Evolutionary conservation across 2,329 filamentous ascomycete species (phyloP).

Genomic region (Alternaria alternata): DNA sequence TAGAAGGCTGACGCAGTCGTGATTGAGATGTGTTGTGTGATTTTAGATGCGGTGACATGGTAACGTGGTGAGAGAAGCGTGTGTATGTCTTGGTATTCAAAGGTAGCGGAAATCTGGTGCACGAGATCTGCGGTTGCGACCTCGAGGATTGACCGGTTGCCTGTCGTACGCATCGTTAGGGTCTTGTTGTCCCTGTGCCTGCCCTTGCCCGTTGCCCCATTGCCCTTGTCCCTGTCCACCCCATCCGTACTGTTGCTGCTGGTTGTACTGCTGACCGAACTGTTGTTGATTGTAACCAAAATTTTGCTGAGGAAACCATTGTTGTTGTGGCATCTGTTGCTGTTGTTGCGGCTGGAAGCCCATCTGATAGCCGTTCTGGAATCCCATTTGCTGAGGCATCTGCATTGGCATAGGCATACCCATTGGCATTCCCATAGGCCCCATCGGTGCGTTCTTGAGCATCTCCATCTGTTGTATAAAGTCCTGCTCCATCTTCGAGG

Average conservation of each 20-base stretch:
- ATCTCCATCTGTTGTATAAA: constrained; percentile 58
- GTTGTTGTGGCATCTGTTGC: constrained; percentile 12
- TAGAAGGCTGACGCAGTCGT: constrained; percentile 99
- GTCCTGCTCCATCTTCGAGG: constrained; percentile 47
- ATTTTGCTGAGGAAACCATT: constrained; percentile 64
- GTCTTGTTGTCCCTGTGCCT: constrained; percentile 10
- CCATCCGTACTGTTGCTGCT: constrained; percentile 22
- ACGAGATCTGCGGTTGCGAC: constrained; percentile 78
- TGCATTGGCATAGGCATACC: constrained; percentile 21
- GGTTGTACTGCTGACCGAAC: constrained; percentile 8
- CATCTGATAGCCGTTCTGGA: constrained; percentile 20
- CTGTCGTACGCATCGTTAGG: constrained; percentile 80
- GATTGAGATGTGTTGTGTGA: constrained; percentile 16
- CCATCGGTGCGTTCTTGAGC: constrained; percentile 53
- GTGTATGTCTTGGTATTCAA: constrained; percentile 1
- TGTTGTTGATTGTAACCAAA: constrained; percentile 18
- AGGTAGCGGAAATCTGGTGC: constrained; percentile 75
- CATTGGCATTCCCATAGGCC: constrained; percentile 25
- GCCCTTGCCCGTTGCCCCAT: constrained; percentile 8
- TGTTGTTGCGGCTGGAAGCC: constrained; percentile 13
- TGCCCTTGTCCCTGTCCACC: constrained; percentile 13
- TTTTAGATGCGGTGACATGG: constrained; percentile 5
- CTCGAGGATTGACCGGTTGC: constrained; percentile 93
- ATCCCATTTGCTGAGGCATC: constrained; percentile 17
- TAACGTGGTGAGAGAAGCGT: constrained; percentile 8